Percentiles rank a stretch among this genome's conserved stretches.
Evolutionary conservation across 2,329 filamentous ascomycete genomes (phyloP).

Genomic region (Ceratocystis cubensis): DNA sequence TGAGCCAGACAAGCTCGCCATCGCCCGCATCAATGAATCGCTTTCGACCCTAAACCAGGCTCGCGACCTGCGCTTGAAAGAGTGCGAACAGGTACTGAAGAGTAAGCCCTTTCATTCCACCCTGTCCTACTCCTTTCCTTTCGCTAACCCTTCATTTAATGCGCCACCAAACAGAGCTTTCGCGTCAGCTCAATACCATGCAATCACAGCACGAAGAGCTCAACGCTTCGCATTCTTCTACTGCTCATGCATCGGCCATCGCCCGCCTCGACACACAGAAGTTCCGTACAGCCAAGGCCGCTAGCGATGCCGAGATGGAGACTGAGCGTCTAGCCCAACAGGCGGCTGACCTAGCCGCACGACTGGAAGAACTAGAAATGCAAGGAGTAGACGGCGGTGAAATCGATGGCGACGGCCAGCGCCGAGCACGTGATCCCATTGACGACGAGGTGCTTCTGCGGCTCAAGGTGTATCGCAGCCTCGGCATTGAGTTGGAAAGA

Average conservation of each 20-base stretch:
- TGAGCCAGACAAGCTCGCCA: conserved; percentile 68
- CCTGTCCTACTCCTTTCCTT: conserved; percentile 23
- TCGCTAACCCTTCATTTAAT: conserved; percentile 1
- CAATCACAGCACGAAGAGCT: conserved; percentile 66
- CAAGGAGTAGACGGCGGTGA: conserved; percentile 68
- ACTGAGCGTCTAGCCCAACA: conserved; percentile 80
- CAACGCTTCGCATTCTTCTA: conserved; percentile 58
- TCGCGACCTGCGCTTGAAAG: conserved; percentile 62
- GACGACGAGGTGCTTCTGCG: conserved; percentile 59
- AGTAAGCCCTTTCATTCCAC: conserved; percentile 30
- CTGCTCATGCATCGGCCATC: conserved; percentile 72
- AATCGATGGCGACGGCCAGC: conserved; percentile 23
- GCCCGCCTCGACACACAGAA: conserved; percentile 82
- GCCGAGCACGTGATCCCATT: conserved; percentile 32
- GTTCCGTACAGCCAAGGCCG: conserved; percentile 86
- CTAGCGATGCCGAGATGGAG: conserved; percentile 81
- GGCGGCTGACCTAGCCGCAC: conserved; percentile 58
- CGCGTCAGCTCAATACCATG: conserved; percentile 62
- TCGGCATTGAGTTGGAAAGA: conserved; percentile 78
- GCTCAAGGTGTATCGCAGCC: conserved; percentile 77
- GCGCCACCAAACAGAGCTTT: conserved; percentile 38
- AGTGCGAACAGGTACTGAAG: conserved; percentile 54
- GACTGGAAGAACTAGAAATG: conserved; percentile 69
- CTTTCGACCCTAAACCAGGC: conserved; percentile 72
- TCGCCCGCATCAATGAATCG: conserved; percentile 73